These are phyloP conservation scores for Blastobotrys apis DNA, from an alignment of 1,139 yeast species.

Conservation along the genomic window DNA sequence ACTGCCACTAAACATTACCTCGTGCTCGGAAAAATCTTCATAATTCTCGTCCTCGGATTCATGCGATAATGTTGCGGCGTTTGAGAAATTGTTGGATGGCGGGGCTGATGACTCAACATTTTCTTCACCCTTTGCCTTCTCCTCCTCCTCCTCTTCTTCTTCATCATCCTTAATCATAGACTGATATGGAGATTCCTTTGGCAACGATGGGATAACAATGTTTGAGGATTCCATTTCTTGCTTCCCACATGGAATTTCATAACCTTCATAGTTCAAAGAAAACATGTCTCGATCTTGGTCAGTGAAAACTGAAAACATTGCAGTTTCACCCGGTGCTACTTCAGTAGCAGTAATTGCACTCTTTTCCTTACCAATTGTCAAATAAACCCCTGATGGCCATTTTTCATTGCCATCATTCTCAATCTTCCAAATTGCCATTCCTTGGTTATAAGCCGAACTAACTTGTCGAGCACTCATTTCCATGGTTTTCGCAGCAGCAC, in stretches of 20 bases:
- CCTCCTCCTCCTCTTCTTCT: conserved; percentile 1
- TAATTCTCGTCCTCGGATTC: conserved; percentile 3
- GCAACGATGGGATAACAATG: conserved; percentile 25
- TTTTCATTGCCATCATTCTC: conserved; percentile 5
- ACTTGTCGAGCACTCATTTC: conserved; percentile 5
- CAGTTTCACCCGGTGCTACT: conserved; percentile 1
- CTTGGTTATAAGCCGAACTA: neutral
- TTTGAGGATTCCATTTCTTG: conserved; percentile 17
- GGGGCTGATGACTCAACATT: neutral
- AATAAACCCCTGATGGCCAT: conserved; percentile 12
- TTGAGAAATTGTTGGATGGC: neutral
- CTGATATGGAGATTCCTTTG: conserved; percentile 20
- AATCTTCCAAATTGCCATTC: conserved; percentile 6
- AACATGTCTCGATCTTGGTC: neutral
- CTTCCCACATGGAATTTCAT: neutral
- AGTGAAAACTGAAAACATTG: conserved; percentile 1
- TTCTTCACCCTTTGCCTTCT: neutral
- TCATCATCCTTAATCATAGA: conserved; percentile 7
- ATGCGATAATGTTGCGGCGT: neutral
- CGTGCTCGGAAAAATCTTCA: conserved; percentile 7
- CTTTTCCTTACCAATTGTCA: neutral
- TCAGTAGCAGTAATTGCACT: neutral
- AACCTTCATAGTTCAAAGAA: neutral
- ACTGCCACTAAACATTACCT: conserved; percentile 11
- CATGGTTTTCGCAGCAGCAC: neutral